phyloP scores from a whole-genome alignment of 2,329 filamentous ascomycete species.

The Coniochaeta sp. region DNA sequence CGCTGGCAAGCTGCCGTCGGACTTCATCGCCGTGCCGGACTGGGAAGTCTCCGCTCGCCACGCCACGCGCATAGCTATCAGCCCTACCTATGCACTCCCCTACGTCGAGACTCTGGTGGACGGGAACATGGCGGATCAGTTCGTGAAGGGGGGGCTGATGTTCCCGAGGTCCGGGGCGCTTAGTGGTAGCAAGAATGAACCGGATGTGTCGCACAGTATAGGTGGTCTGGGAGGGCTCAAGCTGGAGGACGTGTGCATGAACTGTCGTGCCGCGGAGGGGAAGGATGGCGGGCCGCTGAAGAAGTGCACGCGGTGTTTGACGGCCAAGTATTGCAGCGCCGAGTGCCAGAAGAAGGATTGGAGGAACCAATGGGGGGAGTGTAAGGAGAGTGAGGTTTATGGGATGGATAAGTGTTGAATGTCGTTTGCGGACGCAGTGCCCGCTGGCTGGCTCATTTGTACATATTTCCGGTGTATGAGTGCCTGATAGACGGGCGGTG shows the following conservation, averaged over 20 bases:
- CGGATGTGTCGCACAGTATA: constrained; percentile 1
- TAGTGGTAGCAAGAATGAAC: no score
- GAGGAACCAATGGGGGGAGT: constrained; percentile 42
- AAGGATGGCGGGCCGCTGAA: constrained; percentile 26
- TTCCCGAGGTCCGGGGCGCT: not conserved
- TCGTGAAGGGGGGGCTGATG: constrained; percentile 1
- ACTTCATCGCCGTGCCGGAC: constrained; percentile 32
- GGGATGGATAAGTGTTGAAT: no score
- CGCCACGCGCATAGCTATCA: constrained; percentile 51
- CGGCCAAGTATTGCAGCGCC: constrained; percentile 40
- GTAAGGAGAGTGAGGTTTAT: constrained; percentile 15
- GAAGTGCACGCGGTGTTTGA: constrained; percentile 37
- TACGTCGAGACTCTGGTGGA: constrained; percentile 34
- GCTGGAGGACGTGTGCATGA: constrained; percentile 24
- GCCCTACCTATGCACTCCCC: constrained; percentile 40
- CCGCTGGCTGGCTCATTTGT: not conserved
- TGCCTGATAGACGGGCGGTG: no score
- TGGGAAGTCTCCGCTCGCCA: constrained; percentile 34
- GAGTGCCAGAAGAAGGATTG: constrained; percentile 49
- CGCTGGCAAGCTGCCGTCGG: constrained; percentile 30
- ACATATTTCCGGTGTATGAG: no score
- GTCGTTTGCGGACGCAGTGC: not conserved
- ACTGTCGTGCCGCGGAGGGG: constrained; percentile 26
- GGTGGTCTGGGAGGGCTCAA: no score
- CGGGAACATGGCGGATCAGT: not conserved